phyloP scores from a whole-genome alignment of 2,329 filamentous ascomycete genomes.

The Neurospora sp. region DNA sequence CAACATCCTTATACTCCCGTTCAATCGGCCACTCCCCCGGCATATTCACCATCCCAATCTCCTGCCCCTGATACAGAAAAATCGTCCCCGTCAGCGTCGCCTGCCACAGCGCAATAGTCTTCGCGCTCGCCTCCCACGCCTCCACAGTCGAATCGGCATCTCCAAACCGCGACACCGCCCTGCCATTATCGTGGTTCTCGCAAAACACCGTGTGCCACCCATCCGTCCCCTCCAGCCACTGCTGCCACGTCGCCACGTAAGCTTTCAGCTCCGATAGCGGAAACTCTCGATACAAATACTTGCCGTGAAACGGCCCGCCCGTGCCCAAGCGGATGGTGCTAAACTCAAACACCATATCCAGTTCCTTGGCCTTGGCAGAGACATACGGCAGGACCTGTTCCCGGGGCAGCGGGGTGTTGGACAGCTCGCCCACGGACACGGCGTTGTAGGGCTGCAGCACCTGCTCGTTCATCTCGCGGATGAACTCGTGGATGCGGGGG shows the following conservation, averaged over 20 bases:
- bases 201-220: slow-evolving; percentile 50
- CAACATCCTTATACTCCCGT: slow-evolving; percentile 37
- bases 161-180: slow-evolving; percentile 43
- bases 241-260: slow-evolving; percentile 39
- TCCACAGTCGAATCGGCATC: slow-evolving; percentile 29
- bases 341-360: slow-evolving; percentile 63
- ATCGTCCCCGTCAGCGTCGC: slow-evolving; percentile 39
- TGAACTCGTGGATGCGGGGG: slow-evolving; percentile 57
- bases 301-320: slow-evolving; percentile 40
- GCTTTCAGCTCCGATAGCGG: slow-evolving; percentile 37
- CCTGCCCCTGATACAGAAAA: slow-evolving; percentile 50
- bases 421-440: slow-evolving; percentile 62
- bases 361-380: slow-evolving; percentile 43
- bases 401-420: slow-evolving; percentile 44
- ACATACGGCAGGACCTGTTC: slow-evolving; percentile 49
- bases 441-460: slow-evolving; percentile 50
- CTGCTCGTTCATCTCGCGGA: slow-evolving; percentile 52
- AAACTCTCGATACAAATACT: slow-evolving; percentile 41
- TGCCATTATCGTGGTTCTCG: slow-evolving; percentile 54
- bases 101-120: slow-evolving; percentile 42
- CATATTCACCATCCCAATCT: slow-evolving; percentile 48
- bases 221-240: slow-evolving; percentile 39
- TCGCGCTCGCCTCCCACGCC: slow-evolving; percentile 35
- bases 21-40: slow-evolving; percentile 37
- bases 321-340: slow-evolving; percentile 46